Evolutionary conservation across 257 asterid species (phyloP), one percentile per base, ranked within the genome.

Genomic region (Sherardia arvensis): DNA sequence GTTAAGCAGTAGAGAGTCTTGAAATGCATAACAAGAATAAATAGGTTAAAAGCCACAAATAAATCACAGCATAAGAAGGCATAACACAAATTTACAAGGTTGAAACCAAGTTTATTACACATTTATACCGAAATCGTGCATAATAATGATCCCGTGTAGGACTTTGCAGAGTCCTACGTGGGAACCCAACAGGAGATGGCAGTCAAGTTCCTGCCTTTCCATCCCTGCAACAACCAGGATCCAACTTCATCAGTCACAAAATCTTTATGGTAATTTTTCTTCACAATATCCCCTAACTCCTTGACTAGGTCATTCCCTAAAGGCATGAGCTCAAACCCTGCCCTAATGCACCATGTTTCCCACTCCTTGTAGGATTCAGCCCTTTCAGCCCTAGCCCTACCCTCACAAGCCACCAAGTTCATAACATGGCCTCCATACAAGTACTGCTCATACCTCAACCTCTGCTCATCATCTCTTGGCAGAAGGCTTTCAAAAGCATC

Each of bases 371-470:
- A 71, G 20, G 75, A 56, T 54, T 71, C 75, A 5, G 75, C 61
- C 66, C 70, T 71, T 29, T 64, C 75, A 27, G 57, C 70, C 62
- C 75, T 55, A 18, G 17, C 61, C 17, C 25, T 18, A 18, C 75
- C 66, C 60, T 71, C 75, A 12, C 75, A 71, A 25, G 75, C 75
- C 28, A 71, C 61, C 18, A 57, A 32, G 48, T 71, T 71, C 69
- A 71, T 36, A 29, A 56, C 58, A 21, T 71, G 66, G 8, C 20
- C 30, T 45, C 55, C 62, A 10, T 20, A 20, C 3, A 63, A 22
- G 9, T 43, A 26, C 3, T 33, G 56, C 49, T 71, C 75, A 45
- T 55, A 71, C 23, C 15, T 71, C 8, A 56, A 0, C 49, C 75
- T 48, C 61, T 25, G 54, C 1, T 8, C 61, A 57, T 64, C 59